Evolutionary conservation across 495 filamentous ascomycete genomes (phyloP).

Genomic region (Penicillium pancosmium): DNA sequence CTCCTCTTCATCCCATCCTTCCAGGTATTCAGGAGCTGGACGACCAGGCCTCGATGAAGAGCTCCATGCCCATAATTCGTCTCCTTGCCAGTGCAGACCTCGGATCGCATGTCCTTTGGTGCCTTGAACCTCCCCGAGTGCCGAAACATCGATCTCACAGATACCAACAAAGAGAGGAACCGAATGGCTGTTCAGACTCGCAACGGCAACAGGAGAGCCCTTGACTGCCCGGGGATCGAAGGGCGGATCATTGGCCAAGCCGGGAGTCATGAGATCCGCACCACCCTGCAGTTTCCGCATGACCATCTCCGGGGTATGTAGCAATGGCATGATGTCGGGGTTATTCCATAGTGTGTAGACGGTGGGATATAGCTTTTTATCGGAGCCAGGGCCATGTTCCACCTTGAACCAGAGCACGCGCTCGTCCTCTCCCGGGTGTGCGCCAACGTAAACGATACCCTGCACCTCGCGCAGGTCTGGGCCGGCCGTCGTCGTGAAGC

Average conservation of each 20-base stretch:
- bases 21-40: conserved; percentile 50
- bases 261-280: conserved; percentile 77
- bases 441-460: conserved; percentile 68
- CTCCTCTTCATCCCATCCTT: conserved; percentile 47
- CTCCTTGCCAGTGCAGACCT: conserved; percentile 71
- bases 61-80: conserved; percentile 73
- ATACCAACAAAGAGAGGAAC: conserved; percentile 67
- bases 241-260: conserved; percentile 68
- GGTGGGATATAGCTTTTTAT: conserved; percentile 62
- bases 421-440: conserved; percentile 57
- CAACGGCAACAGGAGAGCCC: conserved; percentile 66
- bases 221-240: conserved; percentile 65
- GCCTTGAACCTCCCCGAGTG: conserved; percentile 60
- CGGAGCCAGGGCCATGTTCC: conserved; percentile 56
- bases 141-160: conserved; percentile 68
- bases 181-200: conserved; percentile 59
- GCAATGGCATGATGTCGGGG: conserved; percentile 60
- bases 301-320: conserved; percentile 65
- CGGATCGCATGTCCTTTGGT: conserved; percentile 69
- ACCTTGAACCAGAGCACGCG: conserved; percentile 72
- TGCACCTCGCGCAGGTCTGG: conserved; percentile 65
- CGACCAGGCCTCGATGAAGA: conserved; percentile 56
- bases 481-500: conserved; percentile 70
- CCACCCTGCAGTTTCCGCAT: conserved; percentile 65
- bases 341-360: conserved; percentile 73